Percentiles rank a stretch among this genome's conserved stretches.
Evolutionary conservation across 345 rosid species (phyloP).

Genomic region (Lepidium sativum): DNA sequence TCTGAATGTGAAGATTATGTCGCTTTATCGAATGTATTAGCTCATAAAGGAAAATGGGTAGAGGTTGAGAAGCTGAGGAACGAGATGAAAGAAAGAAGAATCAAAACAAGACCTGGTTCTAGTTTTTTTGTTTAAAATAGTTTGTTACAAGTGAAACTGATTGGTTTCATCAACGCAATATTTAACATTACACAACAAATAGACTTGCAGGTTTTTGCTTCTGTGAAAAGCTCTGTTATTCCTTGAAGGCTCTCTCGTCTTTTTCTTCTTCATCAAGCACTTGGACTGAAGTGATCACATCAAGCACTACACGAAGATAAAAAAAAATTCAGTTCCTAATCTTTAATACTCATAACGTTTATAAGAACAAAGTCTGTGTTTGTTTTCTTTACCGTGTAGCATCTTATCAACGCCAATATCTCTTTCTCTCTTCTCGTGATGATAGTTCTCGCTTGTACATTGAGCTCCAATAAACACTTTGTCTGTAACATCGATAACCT

Average conservation of each 20-base stretch:
- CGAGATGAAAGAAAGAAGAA: constrained; percentile 22
- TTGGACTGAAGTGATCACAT: neutral
- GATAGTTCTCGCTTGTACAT: neutral
- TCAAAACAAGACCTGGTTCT: constrained; percentile 23
- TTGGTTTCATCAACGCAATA: neutral
- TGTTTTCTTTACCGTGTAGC: constrained; percentile 15
- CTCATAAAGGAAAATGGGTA: constrained; percentile 43
- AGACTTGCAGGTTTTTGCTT: neutral
- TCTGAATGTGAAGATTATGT: constrained; percentile 38
- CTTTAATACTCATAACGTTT: neutral
- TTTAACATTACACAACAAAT: constrained; percentile 2
- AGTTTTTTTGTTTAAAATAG: constrained; percentile 13
- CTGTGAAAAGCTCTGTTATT: neutral
- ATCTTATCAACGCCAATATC: constrained; percentile 1
- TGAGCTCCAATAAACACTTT: neutral
- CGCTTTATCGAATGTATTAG: constrained; percentile 52
- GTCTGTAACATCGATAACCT: neutral
- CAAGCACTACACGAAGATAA: constrained; percentile 9
- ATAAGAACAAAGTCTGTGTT: neutral
- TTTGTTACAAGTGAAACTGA: constrained; percentile 11
- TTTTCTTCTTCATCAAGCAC: constrained; percentile 2
- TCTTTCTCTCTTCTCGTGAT: neutral
- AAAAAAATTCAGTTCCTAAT: neutral
- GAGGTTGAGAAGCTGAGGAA: constrained; percentile 42
- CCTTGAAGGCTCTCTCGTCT: constrained; percentile 19